Evolutionary conservation across 2,329 filamentous ascomycete genomes (phyloP), one percentile per base, ranked within the genome.

Genomic region (Fusarium mangiferae): DNA sequence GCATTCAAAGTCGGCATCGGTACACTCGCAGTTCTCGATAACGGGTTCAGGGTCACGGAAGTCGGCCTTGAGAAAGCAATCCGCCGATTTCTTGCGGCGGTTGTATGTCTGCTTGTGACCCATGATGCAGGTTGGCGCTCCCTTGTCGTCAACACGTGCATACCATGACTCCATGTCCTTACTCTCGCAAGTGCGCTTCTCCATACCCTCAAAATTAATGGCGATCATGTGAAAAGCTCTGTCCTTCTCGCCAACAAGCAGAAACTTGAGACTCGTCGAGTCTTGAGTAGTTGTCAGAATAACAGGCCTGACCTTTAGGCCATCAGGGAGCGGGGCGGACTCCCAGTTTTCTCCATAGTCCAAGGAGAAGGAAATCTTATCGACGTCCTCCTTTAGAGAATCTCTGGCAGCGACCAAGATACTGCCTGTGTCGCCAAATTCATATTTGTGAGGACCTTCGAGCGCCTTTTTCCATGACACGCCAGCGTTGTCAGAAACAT

Each of bases 381-480:
- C 83, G 24, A 90, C 79, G 70, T 90, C 87, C 63, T 92, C 85
- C 64, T 91, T 84, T 42, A 90, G 84, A 2, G 92, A 94, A 77
- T 98, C 94, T 71, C 89, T 88, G 42, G 98, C 87, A 8, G 96
- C 96, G 36, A 98, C 88, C 36, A 99, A 85, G 26, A 99, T 89
- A 22, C 95, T 95, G 4, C 96, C 96, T 75, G 97, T 93, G 77
- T 98, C 96, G 60, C 96, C 96, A 81, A 98, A 97, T 79, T 98
- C 95, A 82, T 97, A 99, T 81, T 97, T 96, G 84, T 98, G 95
- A 18, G 95, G 93, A 26, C 94, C 94, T 22, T 95, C 87, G 10
- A 94, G 87, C 1, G 91, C 89, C 79, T 91, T 86, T 42, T 86
- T 90, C 96, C 97, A 99, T 3, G 91, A 95, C 68, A 94, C 84